Conservation (phyloP, 352 stramenopile genomes). For the Phytophthora capsici region DNA sequence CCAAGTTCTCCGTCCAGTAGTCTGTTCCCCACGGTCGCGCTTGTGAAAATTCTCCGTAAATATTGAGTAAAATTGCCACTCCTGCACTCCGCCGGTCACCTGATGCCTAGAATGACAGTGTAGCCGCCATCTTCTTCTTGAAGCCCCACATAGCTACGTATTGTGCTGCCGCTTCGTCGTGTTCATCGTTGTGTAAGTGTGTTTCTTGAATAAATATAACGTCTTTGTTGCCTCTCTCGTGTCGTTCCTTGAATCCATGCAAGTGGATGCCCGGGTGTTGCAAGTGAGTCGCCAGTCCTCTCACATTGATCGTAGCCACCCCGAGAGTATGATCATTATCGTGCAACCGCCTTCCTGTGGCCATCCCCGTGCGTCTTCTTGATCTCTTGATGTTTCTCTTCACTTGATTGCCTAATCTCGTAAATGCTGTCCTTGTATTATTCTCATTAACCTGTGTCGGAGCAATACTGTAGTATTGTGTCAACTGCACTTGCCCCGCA, state of each 20-base stretch:
- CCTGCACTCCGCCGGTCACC: not conserved
- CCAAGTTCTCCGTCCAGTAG: not conserved
- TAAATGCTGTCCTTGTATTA: no score
- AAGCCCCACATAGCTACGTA: no score
- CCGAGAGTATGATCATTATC: no score
- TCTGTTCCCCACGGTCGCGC: conserved; percentile 1
- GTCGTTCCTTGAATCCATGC: conserved; percentile 5
- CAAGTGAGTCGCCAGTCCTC: not conserved
- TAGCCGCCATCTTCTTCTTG: not conserved
- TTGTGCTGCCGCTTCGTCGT: not conserved
- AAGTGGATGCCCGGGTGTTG: not conserved
- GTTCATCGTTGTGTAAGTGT: conserved; percentile 4
- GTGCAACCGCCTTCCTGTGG: no score
- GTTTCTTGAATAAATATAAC: conserved; percentile 12
- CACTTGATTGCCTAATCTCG: no score
- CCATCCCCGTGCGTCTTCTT: no score
- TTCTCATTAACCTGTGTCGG: no score
- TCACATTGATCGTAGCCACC: not conserved
- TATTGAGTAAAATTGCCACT: conserved; percentile 11
- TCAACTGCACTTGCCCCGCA: no score
- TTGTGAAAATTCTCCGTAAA: not conserved
- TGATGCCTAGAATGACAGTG: conserved; percentile 3
- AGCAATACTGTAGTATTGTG: no score
- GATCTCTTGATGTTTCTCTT: no score
- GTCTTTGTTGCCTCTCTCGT: conserved; percentile 2